Evolutionary conservation across 139 green algal species (phyloP).

Genomic region (Desmodesmus armatus): DNA sequence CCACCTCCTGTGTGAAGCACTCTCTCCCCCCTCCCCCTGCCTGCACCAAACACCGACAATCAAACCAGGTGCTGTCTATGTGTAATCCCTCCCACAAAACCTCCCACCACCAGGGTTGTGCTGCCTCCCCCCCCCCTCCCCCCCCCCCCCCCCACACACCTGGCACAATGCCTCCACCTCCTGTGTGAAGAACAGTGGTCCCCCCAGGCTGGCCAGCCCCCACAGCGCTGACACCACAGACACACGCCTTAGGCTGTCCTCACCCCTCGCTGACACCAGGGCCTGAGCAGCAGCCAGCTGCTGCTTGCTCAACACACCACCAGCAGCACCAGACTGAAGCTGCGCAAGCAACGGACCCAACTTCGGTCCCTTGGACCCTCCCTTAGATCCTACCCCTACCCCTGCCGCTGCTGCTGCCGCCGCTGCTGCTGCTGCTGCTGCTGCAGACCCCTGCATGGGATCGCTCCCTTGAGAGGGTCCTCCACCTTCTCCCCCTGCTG

Average conservation of each 20-base stretch:
- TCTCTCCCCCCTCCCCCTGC: slow-evolving; percentile 42
- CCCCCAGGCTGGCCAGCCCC: slow-evolving; percentile 46
- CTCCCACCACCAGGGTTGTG: background rate
- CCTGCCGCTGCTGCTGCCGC: background rate
- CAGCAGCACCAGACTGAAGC: slow-evolving; percentile 6
- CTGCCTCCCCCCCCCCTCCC: background rate
- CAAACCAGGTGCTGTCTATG: no score
- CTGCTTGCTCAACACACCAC: background rate
- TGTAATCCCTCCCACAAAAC: slow-evolving; percentile 35
- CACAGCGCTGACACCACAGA: slow-evolving; percentile 45
- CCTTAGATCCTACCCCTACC: background rate
- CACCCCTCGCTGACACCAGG: background rate
- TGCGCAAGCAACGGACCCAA: slow-evolving; percentile 9
- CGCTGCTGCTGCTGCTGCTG: slow-evolving; percentile 14
- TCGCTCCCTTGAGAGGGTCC: background rate
- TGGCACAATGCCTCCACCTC: slow-evolving; percentile 56
- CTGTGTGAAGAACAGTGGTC: slow-evolving; percentile 43
- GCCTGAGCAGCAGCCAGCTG: slow-evolving; percentile 23
- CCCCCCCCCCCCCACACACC: background rate
- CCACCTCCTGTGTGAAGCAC: slow-evolving; percentile 53
- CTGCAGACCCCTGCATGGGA: no score
- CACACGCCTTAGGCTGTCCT: slow-evolving; percentile 15
- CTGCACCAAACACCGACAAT: no score
- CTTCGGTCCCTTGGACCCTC: background rate
- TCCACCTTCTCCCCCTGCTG: background rate